Base-by-base conservation (phyloP, 2,329 filamentous ascomycete genomes). In the Pyrenophora teres region DNA sequence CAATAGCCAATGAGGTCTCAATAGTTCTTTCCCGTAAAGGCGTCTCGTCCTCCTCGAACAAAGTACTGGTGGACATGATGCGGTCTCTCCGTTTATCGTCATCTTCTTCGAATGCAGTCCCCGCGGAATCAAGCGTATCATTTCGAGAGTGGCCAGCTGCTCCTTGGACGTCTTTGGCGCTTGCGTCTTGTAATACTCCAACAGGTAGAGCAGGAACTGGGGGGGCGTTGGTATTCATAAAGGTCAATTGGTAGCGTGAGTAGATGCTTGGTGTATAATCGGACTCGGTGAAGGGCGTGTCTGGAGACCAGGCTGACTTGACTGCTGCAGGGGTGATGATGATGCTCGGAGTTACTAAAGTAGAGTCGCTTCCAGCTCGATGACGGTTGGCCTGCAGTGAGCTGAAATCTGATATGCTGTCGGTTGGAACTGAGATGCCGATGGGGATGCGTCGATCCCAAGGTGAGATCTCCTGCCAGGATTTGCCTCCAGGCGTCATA, bases 371-470 rank as follows among this genome's bases (percentile, higher is more conserved):
- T 42, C 64, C 64, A 51, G 65, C 81, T 74, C 62, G 76, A 6
- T 64, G 52, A n/a, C 69, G 65, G 12, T 53, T 51, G 31, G 56
- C 53, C 38, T 69, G 63, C 41, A 72, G 68, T 8, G 66, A 62
- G 44, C 67, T 68, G 46, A 73, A 71, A 32, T 74, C 71, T 23
- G 77, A 63, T 73, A 81, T 35, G 70, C 74, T 60, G 39, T 82
- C 80, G 12, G 83, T 81, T 2, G 87, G 83, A 39, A 90, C 76
- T 12, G 83, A 81, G 43, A 91, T 84, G 10, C 87, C 87, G 58
- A 90, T 91, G 36, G 88, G 81, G 52, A 91, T 91, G 1, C 86
- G 86, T n/a, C 84, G 80, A 62, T 88, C 85, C 51, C 81, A 83
- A 0, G 88, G 87, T 12, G 87, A 89, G 3, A 89, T 77, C 54